Evolutionary conservation across 768 basidiomycete genomes (phyloP).

Genomic region (Coprinopsis marcescibilis): DNA sequence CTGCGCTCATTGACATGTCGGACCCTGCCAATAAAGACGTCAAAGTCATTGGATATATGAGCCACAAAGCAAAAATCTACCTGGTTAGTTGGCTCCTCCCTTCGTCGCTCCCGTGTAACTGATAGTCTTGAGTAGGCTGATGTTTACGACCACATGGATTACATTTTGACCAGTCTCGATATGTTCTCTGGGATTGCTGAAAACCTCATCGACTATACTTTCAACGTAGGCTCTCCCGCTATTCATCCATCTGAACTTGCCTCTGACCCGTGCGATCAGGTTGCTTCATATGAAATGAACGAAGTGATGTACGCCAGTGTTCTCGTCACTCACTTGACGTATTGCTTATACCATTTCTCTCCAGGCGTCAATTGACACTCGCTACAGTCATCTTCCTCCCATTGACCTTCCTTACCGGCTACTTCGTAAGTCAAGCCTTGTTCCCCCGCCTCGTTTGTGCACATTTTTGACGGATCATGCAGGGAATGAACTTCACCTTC

Average conservation of each 20-base stretch:
- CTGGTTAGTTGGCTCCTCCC: conserved; percentile 32
- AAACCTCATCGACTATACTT: conserved; percentile 68
- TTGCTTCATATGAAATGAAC: conserved; percentile 73
- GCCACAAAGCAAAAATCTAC: conserved; percentile 64
- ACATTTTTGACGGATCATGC: not conserved
- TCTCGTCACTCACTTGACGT: not conserved
- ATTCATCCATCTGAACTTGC: not conserved
- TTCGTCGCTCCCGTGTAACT: not conserved
- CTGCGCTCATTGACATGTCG: conserved; percentile 47
- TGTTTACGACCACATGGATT: conserved; percentile 73
- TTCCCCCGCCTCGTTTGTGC: not conserved
- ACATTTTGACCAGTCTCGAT: conserved; percentile 61
- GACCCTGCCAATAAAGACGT: conserved; percentile 28
- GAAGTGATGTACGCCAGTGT: conserved; percentile 52
- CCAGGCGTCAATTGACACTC: conserved; percentile 58
- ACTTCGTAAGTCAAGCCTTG: conserved; percentile 37
- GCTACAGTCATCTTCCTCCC: conserved; percentile 70
- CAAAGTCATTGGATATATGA: conserved; percentile 57
- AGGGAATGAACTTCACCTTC: conserved; percentile 62
- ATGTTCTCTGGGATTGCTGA: conserved; percentile 69
- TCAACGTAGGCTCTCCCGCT: conserved; percentile 47
- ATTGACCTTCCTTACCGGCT: conserved; percentile 63
- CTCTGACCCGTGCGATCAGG: conserved; percentile 29
- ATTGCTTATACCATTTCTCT: conserved; percentile 2
- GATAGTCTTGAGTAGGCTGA: conserved; percentile 45